Percentiles rank a stretch among this genome's conserved stretches.
Conservation (phyloP, 176 grass and related monocot genomes). For the Stipa capillata region DNA sequence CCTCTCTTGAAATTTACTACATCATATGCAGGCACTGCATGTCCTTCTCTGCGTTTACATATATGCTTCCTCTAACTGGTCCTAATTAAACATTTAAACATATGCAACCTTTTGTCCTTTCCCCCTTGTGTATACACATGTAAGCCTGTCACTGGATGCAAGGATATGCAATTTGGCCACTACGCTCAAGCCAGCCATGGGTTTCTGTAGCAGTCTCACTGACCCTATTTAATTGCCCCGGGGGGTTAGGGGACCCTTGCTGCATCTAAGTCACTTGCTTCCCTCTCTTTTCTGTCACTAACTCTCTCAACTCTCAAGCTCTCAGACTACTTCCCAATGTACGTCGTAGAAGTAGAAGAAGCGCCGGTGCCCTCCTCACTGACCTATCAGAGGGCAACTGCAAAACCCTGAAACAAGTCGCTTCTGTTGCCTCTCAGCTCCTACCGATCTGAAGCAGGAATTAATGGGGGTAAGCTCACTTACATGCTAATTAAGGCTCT, state of each 20-base stretch:
- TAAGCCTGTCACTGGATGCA: background rate
- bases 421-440: background rate
- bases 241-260: conserved; percentile 25
- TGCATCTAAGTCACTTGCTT: background rate
- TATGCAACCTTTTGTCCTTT: background rate
- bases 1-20: too few relatives aligned
- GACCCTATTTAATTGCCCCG: conserved; percentile 35
- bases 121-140: background rate
- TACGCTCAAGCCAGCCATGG: background rate
- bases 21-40: too few relatives aligned
- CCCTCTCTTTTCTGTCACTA: background rate
- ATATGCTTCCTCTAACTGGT: background rate
- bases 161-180: conserved; percentile 33
- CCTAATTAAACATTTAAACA: background rate
- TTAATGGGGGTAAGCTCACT: conserved; percentile 37
- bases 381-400: conserved; percentile 14
- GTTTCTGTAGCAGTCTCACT: background rate
- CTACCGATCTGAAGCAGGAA: background rate
- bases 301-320: background rate
- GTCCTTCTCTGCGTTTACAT: too few relatives aligned
- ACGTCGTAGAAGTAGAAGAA: background rate
- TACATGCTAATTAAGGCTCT: background rate
- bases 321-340: background rate
- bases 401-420: conserved; percentile 8
- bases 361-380: background rate